A percentile compares a stretch with the other conserved stretches of the same genome.
These are phyloP conservation scores for Nakazawaea ambrosiae DNA, from an alignment of 805 yeast species.

Conservation along the genomic window DNA sequence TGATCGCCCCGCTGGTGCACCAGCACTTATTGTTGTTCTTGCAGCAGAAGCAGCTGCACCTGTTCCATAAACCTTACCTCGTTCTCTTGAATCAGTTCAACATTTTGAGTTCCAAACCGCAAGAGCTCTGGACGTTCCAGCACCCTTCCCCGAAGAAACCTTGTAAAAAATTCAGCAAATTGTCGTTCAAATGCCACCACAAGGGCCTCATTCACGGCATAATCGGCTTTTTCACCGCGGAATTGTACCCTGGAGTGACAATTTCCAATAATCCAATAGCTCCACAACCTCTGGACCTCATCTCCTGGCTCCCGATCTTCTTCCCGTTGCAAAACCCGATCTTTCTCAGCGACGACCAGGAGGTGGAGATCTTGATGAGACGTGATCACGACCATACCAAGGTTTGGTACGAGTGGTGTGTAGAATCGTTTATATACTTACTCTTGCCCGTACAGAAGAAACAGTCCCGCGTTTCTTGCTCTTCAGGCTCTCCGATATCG, in stretches of 20 bases:
- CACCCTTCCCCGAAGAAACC: slow-evolving; percentile 35
- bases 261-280: slow-evolving; percentile 43
- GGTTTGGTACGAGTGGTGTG: slow-evolving; percentile 67
- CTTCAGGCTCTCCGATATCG: too few species aligned
- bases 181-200: slow-evolving; percentile 34
- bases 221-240: slow-evolving; percentile 68
- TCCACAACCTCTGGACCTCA: slow-evolving; percentile 32
- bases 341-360: slow-evolving; percentile 45
- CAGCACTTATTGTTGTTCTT: slow-evolving; percentile 25
- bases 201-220: slow-evolving; percentile 64
- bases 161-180: slow-evolving; percentile 10
- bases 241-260: slow-evolving; percentile 50
- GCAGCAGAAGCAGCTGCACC: neutral
- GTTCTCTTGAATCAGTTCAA: slow-evolving; percentile 28
- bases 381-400: slow-evolving; percentile 29
- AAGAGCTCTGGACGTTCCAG: slow-evolving; percentile 53
- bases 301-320: slow-evolving; percentile 65
- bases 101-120: slow-evolving; percentile 36
- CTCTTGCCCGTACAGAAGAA: slow-evolving; percentile 16
- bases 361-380: slow-evolving; percentile 43
- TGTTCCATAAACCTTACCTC: slow-evolving; percentile 19
- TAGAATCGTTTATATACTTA: slow-evolving; percentile 42
- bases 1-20: slow-evolving; percentile 49
- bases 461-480: neutral
- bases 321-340: slow-evolving; percentile 55